Conservation (phyloP, 768 basidiomycete genomes). For the Hygrophorus russula region DNA sequence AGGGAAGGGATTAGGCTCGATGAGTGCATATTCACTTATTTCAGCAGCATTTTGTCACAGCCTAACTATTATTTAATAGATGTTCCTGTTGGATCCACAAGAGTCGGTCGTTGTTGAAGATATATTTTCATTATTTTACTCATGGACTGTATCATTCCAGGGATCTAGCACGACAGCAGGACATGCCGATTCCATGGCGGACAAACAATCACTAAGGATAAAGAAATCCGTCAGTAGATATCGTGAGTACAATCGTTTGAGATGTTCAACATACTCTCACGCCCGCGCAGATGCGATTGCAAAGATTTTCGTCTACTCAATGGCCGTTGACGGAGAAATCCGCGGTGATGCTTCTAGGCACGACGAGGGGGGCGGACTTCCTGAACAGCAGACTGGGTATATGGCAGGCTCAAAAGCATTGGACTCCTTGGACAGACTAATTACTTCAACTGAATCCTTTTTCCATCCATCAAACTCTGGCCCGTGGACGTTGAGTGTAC, state of each 20-base stretch:
- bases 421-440: constrained; percentile 75
- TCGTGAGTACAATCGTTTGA: constrained; percentile 26
- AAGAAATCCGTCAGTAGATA: constrained; percentile 61
- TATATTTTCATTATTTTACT: constrained; percentile 2
- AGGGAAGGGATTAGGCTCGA: constrained; percentile 70
- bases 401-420: constrained; percentile 81
- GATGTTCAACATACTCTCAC: constrained; percentile 3
- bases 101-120: constrained; percentile 26
- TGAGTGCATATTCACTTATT: constrained; percentile 39
- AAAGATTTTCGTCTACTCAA: constrained; percentile 80
- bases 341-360: constrained; percentile 28
- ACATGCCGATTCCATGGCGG: constrained; percentile 59
- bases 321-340: constrained; percentile 68
- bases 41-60: neutral
- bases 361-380: constrained; percentile 15
- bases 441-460: constrained; percentile 88
- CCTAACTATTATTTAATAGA: constrained; percentile 24
- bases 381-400: constrained; percentile 34
- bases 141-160: constrained; percentile 19
- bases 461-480: constrained; percentile 95
- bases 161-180: constrained; percentile 51
- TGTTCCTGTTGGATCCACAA: constrained; percentile 60
- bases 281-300: constrained; percentile 55
- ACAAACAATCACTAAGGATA: constrained; percentile 44
- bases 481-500: constrained; percentile 59